Percentiles rank a stretch among this genome's conserved stretches.
Evolutionary conservation across 371 early-diverging fungal species (phyloP).

Genomic region (Syncephalastrum contaminatum): DNA sequence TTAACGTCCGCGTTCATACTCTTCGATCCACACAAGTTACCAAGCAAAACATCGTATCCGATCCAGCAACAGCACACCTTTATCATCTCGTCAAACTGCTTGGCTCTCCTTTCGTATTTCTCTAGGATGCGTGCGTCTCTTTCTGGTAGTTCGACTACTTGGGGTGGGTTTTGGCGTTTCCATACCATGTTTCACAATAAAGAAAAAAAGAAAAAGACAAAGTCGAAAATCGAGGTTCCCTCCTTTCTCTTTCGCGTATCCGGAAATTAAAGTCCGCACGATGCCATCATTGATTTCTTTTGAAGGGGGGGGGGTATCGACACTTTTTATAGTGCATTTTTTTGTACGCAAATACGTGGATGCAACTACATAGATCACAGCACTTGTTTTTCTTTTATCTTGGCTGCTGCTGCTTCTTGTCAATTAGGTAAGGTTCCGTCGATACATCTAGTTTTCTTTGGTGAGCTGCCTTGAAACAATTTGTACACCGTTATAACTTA

Average conservation of each 20-base stretch:
- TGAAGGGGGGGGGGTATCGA: too few relatives aligned
- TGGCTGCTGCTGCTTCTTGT: too few relatives aligned
- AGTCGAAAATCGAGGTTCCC: neutral
- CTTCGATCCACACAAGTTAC: constrained; percentile 9
- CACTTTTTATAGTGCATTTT: too few relatives aligned
- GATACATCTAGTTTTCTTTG: too few relatives aligned
- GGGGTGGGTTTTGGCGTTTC: constrained; percentile 5
- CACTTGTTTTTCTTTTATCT: too few relatives aligned
- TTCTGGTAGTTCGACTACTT: constrained; percentile 30
- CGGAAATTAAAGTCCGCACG: too few relatives aligned
- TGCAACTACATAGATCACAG: too few relatives aligned
- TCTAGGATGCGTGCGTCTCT: constrained; percentile 34
- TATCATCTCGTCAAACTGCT: constrained; percentile 42
- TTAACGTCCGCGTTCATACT: neutral
- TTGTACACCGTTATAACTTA: constrained; percentile 3
- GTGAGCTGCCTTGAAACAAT: too few relatives aligned
- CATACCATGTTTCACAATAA: constrained; percentile 1
- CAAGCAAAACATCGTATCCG: constrained; percentile 43
- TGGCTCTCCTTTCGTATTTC: constrained; percentile 37
- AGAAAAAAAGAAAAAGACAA: constrained; percentile 1
- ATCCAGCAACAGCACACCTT: constrained; percentile 52
- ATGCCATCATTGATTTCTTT: too few relatives aligned
- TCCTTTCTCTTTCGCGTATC: too few relatives aligned
- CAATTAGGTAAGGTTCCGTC: too few relatives aligned
- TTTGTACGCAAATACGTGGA: too few relatives aligned